A percentile compares a stretch with the other conserved stretches of the same genome.
Evolutionary conservation across 495 filamentous ascomycete species (phyloP).

Genomic region (Penicillium maclennaniae): DNA sequence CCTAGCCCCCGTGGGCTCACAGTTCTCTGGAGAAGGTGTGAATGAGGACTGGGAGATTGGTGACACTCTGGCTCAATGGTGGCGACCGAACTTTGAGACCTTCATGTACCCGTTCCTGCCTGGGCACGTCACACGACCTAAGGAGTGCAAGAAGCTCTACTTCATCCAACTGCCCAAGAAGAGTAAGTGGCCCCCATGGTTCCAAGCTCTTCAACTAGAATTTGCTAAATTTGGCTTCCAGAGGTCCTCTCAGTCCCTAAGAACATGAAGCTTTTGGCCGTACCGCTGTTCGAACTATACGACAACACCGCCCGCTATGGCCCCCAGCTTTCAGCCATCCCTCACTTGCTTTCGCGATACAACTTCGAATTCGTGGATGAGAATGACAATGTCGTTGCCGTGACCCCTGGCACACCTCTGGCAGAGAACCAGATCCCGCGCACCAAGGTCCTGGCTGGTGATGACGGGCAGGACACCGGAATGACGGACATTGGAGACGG

Average conservation of each 20-base stretch:
- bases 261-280: constrained; percentile 98
- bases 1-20: constrained; percentile 81
- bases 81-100: constrained; percentile 97
- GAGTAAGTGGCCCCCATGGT: constrained; percentile 54
- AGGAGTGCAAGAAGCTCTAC: constrained; percentile 99
- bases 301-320: constrained; percentile 95
- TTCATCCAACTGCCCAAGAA: constrained; percentile 89
- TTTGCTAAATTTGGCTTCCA: constrained; percentile 26
- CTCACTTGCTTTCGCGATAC: constrained; percentile 87
- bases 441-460: constrained; percentile 71
- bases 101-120: constrained; percentile 99
- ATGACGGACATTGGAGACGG: constrained; percentile 34
- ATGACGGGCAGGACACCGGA: constrained; percentile 44
- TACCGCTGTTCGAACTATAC: constrained; percentile 95
- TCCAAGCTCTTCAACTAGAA: not conserved
- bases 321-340: constrained; percentile 92
- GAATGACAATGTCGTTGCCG: constrained; percentile 78
- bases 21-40: constrained; percentile 81
- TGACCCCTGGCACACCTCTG: constrained; percentile 65
- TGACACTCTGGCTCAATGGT: constrained; percentile 96
- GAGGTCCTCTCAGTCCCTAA: constrained; percentile 97
- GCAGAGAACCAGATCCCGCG: constrained; percentile 49
- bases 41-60: constrained; percentile 90
- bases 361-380: constrained; percentile 99
- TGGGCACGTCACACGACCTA: constrained; percentile 89